These are phyloP conservation scores for Bryoglossum gracile DNA, from an alignment of 495 filamentous ascomycete species.

Conservation along the genomic window DNA sequence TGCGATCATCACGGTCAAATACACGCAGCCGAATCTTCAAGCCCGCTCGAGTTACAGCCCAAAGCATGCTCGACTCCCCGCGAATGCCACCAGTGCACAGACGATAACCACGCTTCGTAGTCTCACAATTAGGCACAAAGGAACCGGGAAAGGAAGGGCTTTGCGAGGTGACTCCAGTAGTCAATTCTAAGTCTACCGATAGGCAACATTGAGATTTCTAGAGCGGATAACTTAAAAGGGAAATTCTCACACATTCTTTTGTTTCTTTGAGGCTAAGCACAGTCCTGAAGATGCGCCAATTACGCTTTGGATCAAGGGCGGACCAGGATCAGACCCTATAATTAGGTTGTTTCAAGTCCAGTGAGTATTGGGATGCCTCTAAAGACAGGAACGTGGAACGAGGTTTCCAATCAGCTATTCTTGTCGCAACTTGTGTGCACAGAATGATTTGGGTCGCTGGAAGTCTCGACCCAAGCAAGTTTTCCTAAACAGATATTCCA, in stretches of 20 bases:
- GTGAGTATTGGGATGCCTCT: neutral
- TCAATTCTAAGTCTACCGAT: slow-evolving; percentile 1
- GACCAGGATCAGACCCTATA: slow-evolving; percentile 49
- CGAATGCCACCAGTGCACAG: slow-evolving; percentile 46
- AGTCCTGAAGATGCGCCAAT: slow-evolving; percentile 34
- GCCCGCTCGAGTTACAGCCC: slow-evolving; percentile 7
- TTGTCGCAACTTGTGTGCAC: slow-evolving; percentile 50
- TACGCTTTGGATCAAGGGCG: slow-evolving; percentile 39
- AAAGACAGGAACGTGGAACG: too few species aligned
- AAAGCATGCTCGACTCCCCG: slow-evolving; percentile 8
- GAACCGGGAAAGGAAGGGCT: slow-evolving; percentile 40
- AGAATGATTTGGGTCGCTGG: slow-evolving; percentile 29
- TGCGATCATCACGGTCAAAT: neutral
- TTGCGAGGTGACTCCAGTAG: slow-evolving; percentile 14
- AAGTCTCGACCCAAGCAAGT: slow-evolving; percentile 5
- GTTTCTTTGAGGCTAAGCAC: slow-evolving; percentile 39
- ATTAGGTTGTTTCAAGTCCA: slow-evolving; percentile 50
- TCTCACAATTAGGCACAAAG: slow-evolving; percentile 44
- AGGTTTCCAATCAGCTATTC: slow-evolving; percentile 52
- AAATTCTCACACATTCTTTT: slow-evolving; percentile 51
- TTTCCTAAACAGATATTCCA: neutral
- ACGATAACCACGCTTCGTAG: slow-evolving; percentile 52
- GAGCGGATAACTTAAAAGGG: slow-evolving; percentile 21
- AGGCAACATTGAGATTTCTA: neutral
- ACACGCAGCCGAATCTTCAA: slow-evolving; percentile 8